phyloP scores from a whole-genome alignment of 345 rosid species.

The Eucalyptus camaldulensis region DNA sequence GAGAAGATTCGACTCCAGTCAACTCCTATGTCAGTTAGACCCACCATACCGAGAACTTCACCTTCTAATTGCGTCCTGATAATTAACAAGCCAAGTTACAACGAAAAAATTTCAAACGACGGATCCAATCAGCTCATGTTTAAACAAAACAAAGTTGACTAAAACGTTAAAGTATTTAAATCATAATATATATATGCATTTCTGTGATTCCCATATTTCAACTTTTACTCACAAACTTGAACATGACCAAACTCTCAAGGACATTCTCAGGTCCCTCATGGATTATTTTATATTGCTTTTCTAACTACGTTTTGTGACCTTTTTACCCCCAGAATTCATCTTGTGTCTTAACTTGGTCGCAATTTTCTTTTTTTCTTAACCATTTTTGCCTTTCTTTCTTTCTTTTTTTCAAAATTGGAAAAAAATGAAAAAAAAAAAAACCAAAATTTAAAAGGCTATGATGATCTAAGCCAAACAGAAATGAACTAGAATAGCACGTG shows the following conservation, averaged over 20 bases:
- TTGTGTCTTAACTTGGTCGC: no score
- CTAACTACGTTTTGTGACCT: no score
- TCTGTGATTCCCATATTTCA: no score
- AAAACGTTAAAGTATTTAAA: background rate
- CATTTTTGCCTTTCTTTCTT: no score
- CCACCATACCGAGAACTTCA: background rate
- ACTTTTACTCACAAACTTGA: no score
- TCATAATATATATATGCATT: no score
- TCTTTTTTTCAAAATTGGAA: no score
- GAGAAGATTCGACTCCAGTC: background rate
- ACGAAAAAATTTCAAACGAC: background rate
- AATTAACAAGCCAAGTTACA: background rate
- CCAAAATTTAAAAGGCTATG: background rate
- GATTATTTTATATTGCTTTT: no score
- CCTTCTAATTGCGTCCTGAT: background rate
- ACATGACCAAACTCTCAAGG: no score
- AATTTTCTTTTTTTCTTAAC: background rate
- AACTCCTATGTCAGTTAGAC: background rate
- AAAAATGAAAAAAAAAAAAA: no score
- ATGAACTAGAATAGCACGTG: background rate
- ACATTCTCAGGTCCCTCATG: no score
- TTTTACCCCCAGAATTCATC: no score
- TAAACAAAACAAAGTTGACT: background rate
- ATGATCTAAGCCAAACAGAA: background rate
- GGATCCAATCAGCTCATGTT: background rate